phyloP scores from a whole-genome alignment of 345 rosid genomes.

The Sonneratia alba region DNA sequence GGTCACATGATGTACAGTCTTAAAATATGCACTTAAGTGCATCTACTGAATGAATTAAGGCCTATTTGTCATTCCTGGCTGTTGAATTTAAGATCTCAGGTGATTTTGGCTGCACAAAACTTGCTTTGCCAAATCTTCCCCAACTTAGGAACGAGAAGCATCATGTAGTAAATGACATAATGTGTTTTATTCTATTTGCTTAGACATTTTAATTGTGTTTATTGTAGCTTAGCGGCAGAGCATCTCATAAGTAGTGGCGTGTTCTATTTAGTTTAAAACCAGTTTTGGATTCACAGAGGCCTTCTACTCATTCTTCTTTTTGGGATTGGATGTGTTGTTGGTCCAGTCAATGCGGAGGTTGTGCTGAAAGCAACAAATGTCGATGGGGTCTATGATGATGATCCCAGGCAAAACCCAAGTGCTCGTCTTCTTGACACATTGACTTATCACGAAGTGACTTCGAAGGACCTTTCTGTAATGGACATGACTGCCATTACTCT shows the following conservation, averaged over 20 bases:
- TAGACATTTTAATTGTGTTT: not conserved
- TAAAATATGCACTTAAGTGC: not conserved
- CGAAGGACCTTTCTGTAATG: constrained; percentile 91
- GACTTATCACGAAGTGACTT: constrained; percentile 79
- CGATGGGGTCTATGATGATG: constrained; percentile 80
- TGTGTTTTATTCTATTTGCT: not conserved
- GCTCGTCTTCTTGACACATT: constrained; percentile 67
- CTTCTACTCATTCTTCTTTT: not conserved
- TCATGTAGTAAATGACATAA: not conserved
- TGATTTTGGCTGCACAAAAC: not conserved
- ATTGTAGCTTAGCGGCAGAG: not conserved
- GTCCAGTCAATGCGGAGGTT: constrained; percentile 82
- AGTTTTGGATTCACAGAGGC: not conserved
- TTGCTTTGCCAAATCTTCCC: not conserved
- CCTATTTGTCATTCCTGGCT: not conserved
- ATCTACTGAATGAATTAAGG: not conserved
- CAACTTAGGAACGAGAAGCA: not conserved
- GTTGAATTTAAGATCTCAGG: not conserved
- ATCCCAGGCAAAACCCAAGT: constrained; percentile 74
- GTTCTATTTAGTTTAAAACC: not conserved
- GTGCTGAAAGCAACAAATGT: constrained; percentile 92
- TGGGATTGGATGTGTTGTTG: constrained; percentile 1
- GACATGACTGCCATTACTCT: constrained; percentile 94
- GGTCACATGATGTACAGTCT: not conserved
- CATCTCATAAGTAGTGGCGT: not conserved